Conservation (phyloP, 2,329 filamentous ascomycete genomes). For the Fonsecaea monophora region DNA sequence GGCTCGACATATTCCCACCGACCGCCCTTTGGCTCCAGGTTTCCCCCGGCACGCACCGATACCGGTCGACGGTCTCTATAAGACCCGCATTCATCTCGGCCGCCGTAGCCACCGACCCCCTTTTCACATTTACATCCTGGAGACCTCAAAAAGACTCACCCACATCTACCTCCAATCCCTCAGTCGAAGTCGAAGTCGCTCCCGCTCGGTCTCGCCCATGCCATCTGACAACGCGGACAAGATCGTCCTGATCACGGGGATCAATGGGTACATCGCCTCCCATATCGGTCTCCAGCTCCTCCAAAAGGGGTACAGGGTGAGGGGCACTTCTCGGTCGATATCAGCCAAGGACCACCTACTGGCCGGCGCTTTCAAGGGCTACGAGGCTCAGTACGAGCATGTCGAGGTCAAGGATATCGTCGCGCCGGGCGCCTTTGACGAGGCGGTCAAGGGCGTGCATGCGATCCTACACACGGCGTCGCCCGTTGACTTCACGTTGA, state of each 20-base stretch:
- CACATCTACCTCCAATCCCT: slow-evolving; percentile 32
- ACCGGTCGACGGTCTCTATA: background rate
- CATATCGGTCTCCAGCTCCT: slow-evolving; percentile 49
- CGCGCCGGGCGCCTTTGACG: slow-evolving; percentile 46
- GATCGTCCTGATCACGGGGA: slow-evolving; percentile 48
- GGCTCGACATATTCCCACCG: background rate
- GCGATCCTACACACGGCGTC: slow-evolving; percentile 38
- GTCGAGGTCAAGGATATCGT: slow-evolving; percentile 48
- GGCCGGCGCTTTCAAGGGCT: slow-evolving; percentile 42
- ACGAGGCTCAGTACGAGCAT: slow-evolving; percentile 44
- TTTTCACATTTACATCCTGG: slow-evolving; percentile 16
- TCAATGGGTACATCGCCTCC: slow-evolving; percentile 51
- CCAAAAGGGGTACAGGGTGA: slow-evolving; percentile 48
- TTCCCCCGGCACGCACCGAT: background rate
- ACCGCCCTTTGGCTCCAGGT: background rate
- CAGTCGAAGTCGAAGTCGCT: slow-evolving; percentile 26
- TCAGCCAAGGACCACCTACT: slow-evolving; percentile 35
- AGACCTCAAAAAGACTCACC: slow-evolving; percentile 32
- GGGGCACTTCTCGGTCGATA: slow-evolving; percentile 48
- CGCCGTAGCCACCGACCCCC: background rate
- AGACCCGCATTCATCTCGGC: background rate
- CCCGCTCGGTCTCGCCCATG: slow-evolving; percentile 27
- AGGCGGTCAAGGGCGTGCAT: slow-evolving; percentile 45
- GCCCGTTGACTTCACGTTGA: slow-evolving; percentile 37
- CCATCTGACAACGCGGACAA: slow-evolving; percentile 26